phyloP scores from a whole-genome alignment of 2,329 filamentous ascomycete species.

The Metarhizium humberi region DNA sequence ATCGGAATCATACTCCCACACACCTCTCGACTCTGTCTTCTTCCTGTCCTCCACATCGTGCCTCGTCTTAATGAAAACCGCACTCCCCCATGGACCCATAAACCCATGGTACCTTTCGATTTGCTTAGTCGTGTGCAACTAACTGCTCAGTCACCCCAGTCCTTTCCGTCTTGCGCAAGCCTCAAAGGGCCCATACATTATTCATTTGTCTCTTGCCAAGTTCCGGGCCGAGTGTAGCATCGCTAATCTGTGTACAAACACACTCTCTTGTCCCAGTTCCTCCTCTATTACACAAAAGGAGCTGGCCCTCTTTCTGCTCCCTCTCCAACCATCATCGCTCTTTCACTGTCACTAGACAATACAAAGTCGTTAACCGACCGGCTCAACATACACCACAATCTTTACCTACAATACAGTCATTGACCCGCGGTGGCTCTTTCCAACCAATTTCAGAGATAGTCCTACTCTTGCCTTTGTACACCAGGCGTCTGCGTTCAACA shows the following conservation, averaged over 20 bases:
- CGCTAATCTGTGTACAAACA: background rate
- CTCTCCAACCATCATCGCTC: background rate
- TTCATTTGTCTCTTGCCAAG: conserved; percentile 5
- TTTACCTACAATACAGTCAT: background rate
- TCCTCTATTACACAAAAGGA: conserved; percentile 2
- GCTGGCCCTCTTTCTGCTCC: conserved; percentile 3
- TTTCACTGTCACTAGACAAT: background rate
- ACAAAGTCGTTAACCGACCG: background rate
- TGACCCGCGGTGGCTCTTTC: background rate
- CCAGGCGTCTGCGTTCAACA: background rate
- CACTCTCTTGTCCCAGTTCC: background rate
- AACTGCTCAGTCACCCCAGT: conserved; percentile 1
- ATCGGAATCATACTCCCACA: conserved; percentile 7
- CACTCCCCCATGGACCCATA: conserved; percentile 6
- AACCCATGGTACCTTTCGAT: conserved; percentile 2
- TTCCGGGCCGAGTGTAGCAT: conserved; percentile 1
- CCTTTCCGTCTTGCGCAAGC: conserved; percentile 3
- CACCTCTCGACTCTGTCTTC: conserved; percentile 5
- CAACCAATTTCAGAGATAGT: background rate
- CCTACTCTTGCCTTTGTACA: background rate
- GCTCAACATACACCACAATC: background rate
- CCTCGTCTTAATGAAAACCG: conserved; percentile 3
- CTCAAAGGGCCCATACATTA: conserved; percentile 3
- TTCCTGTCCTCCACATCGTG: conserved; percentile 1
- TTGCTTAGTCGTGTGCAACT: conserved; percentile 4